Percentiles rank a stretch among this genome's conserved stretches.
Conservation (phyloP, 176 grass and related monocot species). For the Raddia distichophylla region DNA sequence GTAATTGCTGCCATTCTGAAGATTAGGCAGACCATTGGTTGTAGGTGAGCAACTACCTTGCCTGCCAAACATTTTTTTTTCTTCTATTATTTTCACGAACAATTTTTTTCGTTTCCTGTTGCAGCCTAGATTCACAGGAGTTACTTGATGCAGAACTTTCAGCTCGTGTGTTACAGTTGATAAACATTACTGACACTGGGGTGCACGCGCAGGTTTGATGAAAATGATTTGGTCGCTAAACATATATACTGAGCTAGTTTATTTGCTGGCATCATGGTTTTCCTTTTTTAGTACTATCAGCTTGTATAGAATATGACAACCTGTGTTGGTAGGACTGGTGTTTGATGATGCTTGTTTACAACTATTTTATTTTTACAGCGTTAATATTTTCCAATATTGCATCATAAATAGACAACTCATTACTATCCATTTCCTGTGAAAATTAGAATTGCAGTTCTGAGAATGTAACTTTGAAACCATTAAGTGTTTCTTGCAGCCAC, state of each 20-base stretch:
- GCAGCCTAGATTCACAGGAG: conserved; percentile 88
- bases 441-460: not conserved
- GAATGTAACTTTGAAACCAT: conserved; percentile 3
- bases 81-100: conserved; percentile 30
- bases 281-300: not conserved
- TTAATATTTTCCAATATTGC: not conserved
- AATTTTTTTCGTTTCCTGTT: conserved; percentile 37
- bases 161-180: conserved; percentile 91
- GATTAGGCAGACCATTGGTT: conserved; percentile 76
- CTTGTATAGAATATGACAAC: not conserved
- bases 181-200: conserved; percentile 86
- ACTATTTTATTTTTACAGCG: conserved; percentile 4
- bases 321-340: not conserved
- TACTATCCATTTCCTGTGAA: not conserved
- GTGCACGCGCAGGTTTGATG: conserved; percentile 74
- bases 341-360: not conserved
- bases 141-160: conserved; percentile 96
- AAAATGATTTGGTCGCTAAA: conserved; percentile 38
- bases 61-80: conserved; percentile 12
- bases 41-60: conserved; percentile 53
- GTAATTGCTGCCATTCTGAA: conserved; percentile 97
- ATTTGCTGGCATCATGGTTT: conserved; percentile 11
- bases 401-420: not conserved
- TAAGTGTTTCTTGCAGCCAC: not conserved
- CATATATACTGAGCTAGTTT: conserved; percentile 24